phyloP scores from a whole-genome alignment of 2,329 filamentous ascomycete genomes.

The Neophaeococcomyces aloes region DNA sequence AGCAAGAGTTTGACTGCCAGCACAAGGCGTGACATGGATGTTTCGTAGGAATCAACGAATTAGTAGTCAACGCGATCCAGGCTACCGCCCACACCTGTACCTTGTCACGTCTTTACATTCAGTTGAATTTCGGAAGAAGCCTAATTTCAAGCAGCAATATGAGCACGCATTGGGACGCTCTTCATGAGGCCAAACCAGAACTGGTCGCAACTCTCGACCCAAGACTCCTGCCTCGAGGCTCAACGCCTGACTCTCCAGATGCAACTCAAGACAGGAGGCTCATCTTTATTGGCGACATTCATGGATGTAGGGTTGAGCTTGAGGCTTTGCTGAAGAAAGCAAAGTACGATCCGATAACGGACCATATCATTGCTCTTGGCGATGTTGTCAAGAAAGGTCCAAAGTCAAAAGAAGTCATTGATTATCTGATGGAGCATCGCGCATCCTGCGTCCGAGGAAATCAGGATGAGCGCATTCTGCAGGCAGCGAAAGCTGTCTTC shows the following conservation, averaged over 20 bases:
- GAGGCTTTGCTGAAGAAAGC: slow-evolving; percentile 55
- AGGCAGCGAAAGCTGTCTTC: slow-evolving; percentile 44
- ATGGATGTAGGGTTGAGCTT: slow-evolving; percentile 66
- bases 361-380: slow-evolving; percentile 67
- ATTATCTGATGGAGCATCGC: slow-evolving; percentile 59
- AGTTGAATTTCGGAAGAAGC: too few species aligned
- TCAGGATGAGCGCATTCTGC: slow-evolving; percentile 79
- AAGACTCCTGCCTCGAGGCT: slow-evolving; percentile 32
- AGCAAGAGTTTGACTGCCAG: too few species aligned
- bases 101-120: too few species aligned
- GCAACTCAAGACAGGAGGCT: slow-evolving; percentile 45
- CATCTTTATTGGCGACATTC: slow-evolving; percentile 81
- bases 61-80: too few species aligned
- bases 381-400: slow-evolving; percentile 82
- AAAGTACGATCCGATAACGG: slow-evolving; percentile 48
- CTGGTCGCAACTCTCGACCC: slow-evolving; percentile 38
- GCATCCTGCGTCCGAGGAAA: slow-evolving; percentile 84
- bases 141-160: too few species aligned
- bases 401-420: slow-evolving; percentile 66
- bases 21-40: too few species aligned
- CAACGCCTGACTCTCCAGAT: slow-evolving; percentile 23
- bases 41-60: too few species aligned
- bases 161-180: too few species aligned
- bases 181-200: background rate
- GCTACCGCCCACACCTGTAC: too few species aligned